Evolutionary conservation across 2,329 filamentous ascomycete genomes (phyloP), one percentile per base, ranked within the genome.

Genomic region (Aspergillus costaricaensis): DNA sequence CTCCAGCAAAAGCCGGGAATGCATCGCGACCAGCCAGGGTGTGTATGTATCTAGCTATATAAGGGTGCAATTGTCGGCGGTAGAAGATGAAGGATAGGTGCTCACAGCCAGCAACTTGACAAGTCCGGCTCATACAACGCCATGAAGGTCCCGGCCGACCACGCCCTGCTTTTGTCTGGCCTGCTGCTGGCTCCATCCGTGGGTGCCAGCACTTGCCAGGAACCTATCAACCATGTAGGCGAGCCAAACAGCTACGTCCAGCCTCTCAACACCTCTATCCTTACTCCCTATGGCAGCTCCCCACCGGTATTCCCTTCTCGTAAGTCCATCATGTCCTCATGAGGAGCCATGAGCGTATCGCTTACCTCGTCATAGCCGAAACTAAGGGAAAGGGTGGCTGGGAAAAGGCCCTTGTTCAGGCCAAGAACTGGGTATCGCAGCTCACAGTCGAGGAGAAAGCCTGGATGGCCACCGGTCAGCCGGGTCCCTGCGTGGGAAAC

Each of bases 401-500:
- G 69, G 59, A 69, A 39, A 15, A 64, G 12, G 65, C 65, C 10
- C 19, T 67, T 23, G 61, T 55, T 8, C 59, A 62, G 32, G 59
- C 59, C 15, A 39, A 59, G 32, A 38, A 53, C 38, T 68, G 67
- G 39, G 63, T 68, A 10, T 58, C 64, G 15, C 59, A 68, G 36
- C 48, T 68, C 14, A 68, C 66, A 3, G 36, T 65, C 2, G 65
- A 67, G 27, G 69, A 74, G 53, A 74, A 74, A 38, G 65, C 67
- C 3, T 63, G 66, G 39, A 62, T 74, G 58, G 70, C 68, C 17
- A 70, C 71, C 2, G 71, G 71, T 19, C 62, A 67, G 56, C 62
- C 62, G 8, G 71, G 70, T 4, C 69, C 70, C 0, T 74, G 72
- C 44, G 70, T 73, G 17, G 72, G 72, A n/a, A 73, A 73, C 38